Conservation (phyloP, 495 filamentous ascomycete genomes). For the Apiosordaria backusii region DNA sequence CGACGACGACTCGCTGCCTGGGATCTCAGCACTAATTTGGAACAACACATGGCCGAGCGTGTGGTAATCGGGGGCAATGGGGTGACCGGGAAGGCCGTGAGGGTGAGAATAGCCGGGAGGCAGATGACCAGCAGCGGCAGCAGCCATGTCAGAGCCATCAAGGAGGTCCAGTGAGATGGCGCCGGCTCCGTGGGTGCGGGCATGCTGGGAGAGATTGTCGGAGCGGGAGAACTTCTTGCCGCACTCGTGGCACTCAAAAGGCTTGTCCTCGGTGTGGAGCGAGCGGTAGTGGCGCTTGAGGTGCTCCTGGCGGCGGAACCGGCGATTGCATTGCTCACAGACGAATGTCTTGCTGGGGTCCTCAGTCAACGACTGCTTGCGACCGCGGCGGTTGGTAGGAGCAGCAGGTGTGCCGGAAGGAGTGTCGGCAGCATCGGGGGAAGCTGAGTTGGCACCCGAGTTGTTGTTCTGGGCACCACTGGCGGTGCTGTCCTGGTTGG, state of each 20-base stretch:
- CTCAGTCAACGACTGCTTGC: conserved; percentile 97
- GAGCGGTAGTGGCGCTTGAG: conserved; percentile 98
- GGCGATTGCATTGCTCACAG: conserved; percentile 90
- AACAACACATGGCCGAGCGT: conserved; percentile 70
- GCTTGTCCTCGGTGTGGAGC: conserved; percentile 97
- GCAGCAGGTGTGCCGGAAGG: conserved; percentile 42
- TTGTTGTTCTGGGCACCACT: conserved; percentile 20
- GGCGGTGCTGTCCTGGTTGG: conserved; percentile 28
- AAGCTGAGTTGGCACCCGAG: conserved; percentile 27
- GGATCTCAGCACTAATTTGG: conserved; percentile 65
- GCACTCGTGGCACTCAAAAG: conserved; percentile 94
- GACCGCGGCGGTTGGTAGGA: conserved; percentile 85
- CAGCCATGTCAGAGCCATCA: conserved; percentile 60
- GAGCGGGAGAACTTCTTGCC: conserved; percentile 99
- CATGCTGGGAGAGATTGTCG: conserved; percentile 95
- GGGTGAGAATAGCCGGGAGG: conserved; percentile 15
- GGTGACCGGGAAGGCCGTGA: conserved; percentile 25
- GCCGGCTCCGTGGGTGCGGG: conserved; percentile 86
- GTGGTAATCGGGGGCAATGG: conserved; percentile 57
- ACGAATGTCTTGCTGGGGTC: conserved; percentile 98
- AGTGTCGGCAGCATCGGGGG: conserved; percentile 30
- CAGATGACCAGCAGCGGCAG: conserved; percentile 19
- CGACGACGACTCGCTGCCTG: conserved; percentile 55
- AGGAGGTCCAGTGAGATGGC: conserved; percentile 87
- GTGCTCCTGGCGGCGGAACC: conserved; percentile 98